Conservation (phyloP, 1,284 basidiomycete genomes). For the Cutaneotrichosporon sp. region DNA sequence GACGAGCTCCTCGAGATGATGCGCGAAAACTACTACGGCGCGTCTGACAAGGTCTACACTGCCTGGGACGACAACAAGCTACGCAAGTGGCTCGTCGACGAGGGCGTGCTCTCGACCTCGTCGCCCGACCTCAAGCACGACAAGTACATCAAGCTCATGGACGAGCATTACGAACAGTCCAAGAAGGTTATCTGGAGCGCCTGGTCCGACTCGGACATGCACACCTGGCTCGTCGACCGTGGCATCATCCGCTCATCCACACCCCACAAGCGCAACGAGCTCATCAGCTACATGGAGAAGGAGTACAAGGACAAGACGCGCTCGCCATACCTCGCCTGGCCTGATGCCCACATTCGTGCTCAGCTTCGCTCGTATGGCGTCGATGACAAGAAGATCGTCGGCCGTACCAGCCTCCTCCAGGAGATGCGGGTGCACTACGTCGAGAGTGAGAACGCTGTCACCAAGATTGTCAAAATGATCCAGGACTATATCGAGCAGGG, state of each 20-base stretch:
- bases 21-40: slow-evolving; percentile 73
- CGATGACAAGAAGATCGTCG: slow-evolving; percentile 63
- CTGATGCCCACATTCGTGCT: slow-evolving; percentile 79
- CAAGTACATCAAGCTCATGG: slow-evolving; percentile 70
- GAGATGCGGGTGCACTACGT: slow-evolving; percentile 73
- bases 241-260: slow-evolving; percentile 68
- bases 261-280: slow-evolving; percentile 67
- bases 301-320: slow-evolving; percentile 55
- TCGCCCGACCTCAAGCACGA: slow-evolving; percentile 51
- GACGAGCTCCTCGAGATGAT: slow-evolving; percentile 69
- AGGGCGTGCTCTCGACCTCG: slow-evolving; percentile 42
- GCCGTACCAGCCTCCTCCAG: slow-evolving; percentile 66
- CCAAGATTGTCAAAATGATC: slow-evolving; percentile 62
- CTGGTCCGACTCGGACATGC: slow-evolving; percentile 78
- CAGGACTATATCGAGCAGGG: slow-evolving; percentile 63
- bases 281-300: slow-evolving; percentile 32
- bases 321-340: slow-evolving; percentile 76
- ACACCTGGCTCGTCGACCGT: slow-evolving; percentile 71
- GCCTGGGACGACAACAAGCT: slow-evolving; percentile 60
- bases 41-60: slow-evolving; percentile 63
- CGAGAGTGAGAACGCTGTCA: slow-evolving; percentile 62
- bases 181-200: slow-evolving; percentile 67
- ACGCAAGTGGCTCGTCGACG: slow-evolving; percentile 55
- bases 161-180: slow-evolving; percentile 71
- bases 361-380: slow-evolving; percentile 73